Conservation (phyloP, 106 monocot genomes). For the Ottelia alismoides region DNA sequence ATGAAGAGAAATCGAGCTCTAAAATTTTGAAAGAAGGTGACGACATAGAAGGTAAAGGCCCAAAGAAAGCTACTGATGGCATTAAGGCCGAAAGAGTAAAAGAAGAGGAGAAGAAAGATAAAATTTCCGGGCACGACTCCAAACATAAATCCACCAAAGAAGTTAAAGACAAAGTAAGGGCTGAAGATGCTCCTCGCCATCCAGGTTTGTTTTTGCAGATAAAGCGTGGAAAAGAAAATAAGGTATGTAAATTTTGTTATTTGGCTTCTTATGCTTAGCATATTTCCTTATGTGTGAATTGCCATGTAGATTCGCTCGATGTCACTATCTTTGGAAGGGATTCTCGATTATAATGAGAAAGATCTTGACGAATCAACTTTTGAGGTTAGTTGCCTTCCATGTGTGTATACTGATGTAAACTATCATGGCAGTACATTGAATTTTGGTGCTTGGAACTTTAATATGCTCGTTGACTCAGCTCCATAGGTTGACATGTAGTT, state of each 20-base stretch:
- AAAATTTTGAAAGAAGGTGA: background rate
- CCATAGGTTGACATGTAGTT: no score
- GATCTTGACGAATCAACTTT: slow-evolving; percentile 89
- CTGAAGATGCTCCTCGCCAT: slow-evolving; percentile 50
- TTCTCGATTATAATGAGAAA: slow-evolving; percentile 90
- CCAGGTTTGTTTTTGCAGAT: slow-evolving; percentile 71
- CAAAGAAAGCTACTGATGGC: background rate
- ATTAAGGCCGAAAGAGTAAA: slow-evolving; percentile 2
- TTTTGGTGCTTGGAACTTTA: background rate
- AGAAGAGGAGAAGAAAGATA: slow-evolving; percentile 5
- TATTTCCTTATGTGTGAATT: background rate
- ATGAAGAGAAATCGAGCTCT: slow-evolving; percentile 10
- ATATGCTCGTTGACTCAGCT: no score
- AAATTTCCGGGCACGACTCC: slow-evolving; percentile 10
- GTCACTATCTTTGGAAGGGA: slow-evolving; percentile 78
- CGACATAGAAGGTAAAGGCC: slow-evolving; percentile 1
- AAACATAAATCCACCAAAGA: slow-evolving; percentile 37
- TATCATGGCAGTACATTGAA: no score
- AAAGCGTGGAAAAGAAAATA: slow-evolving; percentile 44
- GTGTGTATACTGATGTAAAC: no score
- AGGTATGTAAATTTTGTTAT: slow-evolving; percentile 30
- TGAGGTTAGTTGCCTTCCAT: no score
- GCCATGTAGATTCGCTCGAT: slow-evolving; percentile 61
- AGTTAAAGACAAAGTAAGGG: slow-evolving; percentile 32
- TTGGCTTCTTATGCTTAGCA: slow-evolving; percentile 1